Percentiles rank a stretch among this genome's conserved stretches.
Evolutionary conservation across 164 flowering plant species (phyloP).

Genomic region (Platanus orientalis): DNA sequence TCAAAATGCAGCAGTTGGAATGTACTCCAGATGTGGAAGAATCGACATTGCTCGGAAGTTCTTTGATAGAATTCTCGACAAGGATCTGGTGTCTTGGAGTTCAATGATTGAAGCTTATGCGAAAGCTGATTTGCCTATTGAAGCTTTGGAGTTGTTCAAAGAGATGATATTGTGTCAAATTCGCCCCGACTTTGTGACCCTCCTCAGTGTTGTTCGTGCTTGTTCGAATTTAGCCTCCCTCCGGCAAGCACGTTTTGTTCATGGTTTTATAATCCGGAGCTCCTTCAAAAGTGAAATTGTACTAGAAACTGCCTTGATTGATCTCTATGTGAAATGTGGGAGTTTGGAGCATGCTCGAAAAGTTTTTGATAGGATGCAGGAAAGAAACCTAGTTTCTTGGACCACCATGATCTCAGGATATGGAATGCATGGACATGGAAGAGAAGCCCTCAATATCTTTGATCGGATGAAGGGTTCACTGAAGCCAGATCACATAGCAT

Average conservation of each 20-base stretch:
- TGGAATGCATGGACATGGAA: slow-evolving; percentile 1
- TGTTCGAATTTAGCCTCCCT: not conserved
- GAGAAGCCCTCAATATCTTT: not conserved
- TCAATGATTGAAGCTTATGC: not conserved
- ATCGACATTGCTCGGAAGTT: not conserved
- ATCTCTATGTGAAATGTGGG: not conserved
- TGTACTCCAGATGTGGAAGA: not conserved
- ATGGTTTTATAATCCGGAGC: not conserved
- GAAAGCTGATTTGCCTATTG: not conserved
- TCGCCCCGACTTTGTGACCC: not conserved
- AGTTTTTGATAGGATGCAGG: not conserved
- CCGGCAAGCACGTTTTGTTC: not conserved
- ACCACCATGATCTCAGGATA: not conserved
- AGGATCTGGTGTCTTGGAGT: slow-evolving; percentile 2
- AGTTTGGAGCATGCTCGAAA: not conserved
- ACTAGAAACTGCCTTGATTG: not conserved
- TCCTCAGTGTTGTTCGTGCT: not conserved
- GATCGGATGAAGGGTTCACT: not conserved
- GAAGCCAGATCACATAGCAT: not conserved
- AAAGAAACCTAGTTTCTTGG: not conserved
- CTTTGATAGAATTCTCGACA: not conserved
- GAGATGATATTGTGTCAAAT: not conserved
- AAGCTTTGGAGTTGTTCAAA: not conserved
- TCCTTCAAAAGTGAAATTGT: not conserved
- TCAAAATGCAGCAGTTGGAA: not conserved